Percentiles rank a stretch among this genome's conserved stretches.
Conservation (phyloP, 257 asterid genomes). For the Scutellaria barbata region DNA sequence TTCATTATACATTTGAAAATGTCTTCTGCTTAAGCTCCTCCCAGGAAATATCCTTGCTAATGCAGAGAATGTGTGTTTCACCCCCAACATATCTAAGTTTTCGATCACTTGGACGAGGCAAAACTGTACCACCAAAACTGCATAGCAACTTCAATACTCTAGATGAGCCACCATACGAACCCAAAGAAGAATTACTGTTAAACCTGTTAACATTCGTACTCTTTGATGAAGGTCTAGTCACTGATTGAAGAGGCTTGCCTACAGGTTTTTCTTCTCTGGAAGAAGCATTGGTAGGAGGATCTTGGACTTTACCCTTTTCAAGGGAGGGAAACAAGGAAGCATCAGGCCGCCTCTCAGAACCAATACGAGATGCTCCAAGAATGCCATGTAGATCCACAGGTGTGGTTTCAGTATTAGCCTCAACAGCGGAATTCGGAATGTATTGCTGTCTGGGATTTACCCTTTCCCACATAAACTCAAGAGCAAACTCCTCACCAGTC, state of each 20-base stretch:
- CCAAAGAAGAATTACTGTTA: slow-evolving; percentile 50
- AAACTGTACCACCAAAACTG: slow-evolving; percentile 86
- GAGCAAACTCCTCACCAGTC: slow-evolving; percentile 95
- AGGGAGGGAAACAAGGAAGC: slow-evolving; percentile 48
- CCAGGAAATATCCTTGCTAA: slow-evolving; percentile 72
- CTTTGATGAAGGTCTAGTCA: slow-evolving; percentile 49
- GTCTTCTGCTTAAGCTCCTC: slow-evolving; percentile 75
- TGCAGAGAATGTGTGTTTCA: slow-evolving; percentile 78
- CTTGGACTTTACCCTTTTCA: slow-evolving; percentile 54
- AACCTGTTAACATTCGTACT: slow-evolving; percentile 40
- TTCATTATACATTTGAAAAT: slow-evolving; percentile 46
- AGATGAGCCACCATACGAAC: slow-evolving; percentile 52
- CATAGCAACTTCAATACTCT: slow-evolving; percentile 70
- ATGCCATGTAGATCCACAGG: slow-evolving; percentile 64
- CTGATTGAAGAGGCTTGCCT: slow-evolving; percentile 50
- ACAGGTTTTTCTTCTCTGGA: slow-evolving; percentile 52
- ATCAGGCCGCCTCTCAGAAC: slow-evolving; percentile 56
- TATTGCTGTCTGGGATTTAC: slow-evolving; percentile 75
- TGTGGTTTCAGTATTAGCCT: slow-evolving; percentile 47
- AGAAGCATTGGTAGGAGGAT: slow-evolving; percentile 47
- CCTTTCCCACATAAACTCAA: slow-evolving; percentile 95
- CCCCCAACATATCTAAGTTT: slow-evolving; percentile 97
- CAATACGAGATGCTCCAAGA: slow-evolving; percentile 53
- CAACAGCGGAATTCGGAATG: slow-evolving; percentile 55
- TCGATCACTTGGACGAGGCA: slow-evolving; percentile 97